Evolutionary conservation across 805 yeast species (phyloP).

Genomic region (Candida palmyrensis): DNA sequence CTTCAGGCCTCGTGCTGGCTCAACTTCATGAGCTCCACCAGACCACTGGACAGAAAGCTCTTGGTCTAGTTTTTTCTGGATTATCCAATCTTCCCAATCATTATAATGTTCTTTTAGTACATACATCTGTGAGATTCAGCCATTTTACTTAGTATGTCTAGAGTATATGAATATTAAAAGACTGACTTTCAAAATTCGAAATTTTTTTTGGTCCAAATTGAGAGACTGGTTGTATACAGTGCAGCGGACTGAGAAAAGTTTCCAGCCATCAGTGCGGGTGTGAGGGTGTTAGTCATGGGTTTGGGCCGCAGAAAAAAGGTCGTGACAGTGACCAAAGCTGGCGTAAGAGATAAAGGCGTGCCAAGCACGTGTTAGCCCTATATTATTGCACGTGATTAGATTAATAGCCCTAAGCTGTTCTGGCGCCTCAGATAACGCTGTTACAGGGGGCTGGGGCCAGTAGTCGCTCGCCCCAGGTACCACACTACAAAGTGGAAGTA

Average conservation of each 20-base stretch:
- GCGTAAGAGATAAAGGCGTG: background rate
- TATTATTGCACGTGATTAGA: constrained; percentile 1
- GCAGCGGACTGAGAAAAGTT: background rate
- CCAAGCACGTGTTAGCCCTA: constrained; percentile 4
- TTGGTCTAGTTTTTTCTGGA: too few species aligned
- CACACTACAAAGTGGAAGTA: too few species aligned
- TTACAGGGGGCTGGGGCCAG: too few species aligned
- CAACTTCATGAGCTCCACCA: too few species aligned
- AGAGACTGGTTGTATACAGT: constrained; percentile 4
- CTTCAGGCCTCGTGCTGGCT: too few species aligned
- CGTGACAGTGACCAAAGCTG: too few species aligned
- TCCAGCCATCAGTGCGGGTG: constrained; percentile 2
- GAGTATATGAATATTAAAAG: constrained; percentile 1
- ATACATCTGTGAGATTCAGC: constrained; percentile 98
- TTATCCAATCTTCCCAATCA: too few species aligned
- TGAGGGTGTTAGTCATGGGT: constrained; percentile 1
- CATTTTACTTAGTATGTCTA: constrained; percentile 45
- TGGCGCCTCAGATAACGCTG: too few species aligned
- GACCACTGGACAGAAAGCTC: too few species aligned
- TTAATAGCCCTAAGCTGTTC: constrained; percentile 2
- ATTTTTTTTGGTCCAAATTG: constrained; percentile 1
- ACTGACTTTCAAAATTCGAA: constrained; percentile 2
- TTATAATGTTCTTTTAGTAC: too few species aligned
- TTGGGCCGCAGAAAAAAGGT: too few species aligned
- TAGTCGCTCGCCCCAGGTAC: too few species aligned